Base-by-base conservation (phyloP, 192 early-diverging fungal genomes). In the Coemansia nantahalensis region DNA sequence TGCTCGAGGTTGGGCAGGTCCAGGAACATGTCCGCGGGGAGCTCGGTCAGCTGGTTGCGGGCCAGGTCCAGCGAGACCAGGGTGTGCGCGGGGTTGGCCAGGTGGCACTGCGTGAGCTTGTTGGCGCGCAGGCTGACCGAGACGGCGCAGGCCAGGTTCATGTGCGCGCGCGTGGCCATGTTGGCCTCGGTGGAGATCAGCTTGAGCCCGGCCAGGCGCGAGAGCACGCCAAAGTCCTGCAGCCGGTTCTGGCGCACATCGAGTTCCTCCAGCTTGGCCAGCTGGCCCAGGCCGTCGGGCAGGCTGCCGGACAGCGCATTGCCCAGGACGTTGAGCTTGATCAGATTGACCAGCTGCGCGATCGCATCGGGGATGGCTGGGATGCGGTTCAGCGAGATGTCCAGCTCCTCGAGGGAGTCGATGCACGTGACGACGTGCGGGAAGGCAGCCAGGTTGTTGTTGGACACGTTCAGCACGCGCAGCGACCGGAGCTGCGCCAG, bases 371-470 rank as follows among this genome's bases (percentile, higher is more conserved):
- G 88, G 15, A 95, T 71, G 10, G 48, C 61, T 5, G 81, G 68
- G n/a, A 95, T 88, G 36, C 89, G 83, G 58, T 92, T 92, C 42
- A 92, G 89, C 43, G 82, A 87, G 24, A 94, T 57, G 57, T 95
- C 90, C 19, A 95, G 75, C 26, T 87, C 79, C 13, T 69, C 76
- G 14, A 91, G 60, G 24, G 81, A 64, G 31, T 57, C 17, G 22
- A 89, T 83, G 35, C 77, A 54, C 32, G 83, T 85, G 19, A 94
- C 59, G 0, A 82, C 80, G 13, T 44, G 19, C 2, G 93, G 93
- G 48, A 93, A 86, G 21, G 56, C 53, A 4, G 71, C 59, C 37
- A 95, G 72, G 32, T 83, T 84, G 72, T 95, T 95, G 62, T 91
- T 92, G 12, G 90, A 85, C 21, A 93, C 78, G 57, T 82, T 83